phyloP scores from a whole-genome alignment of 73 alveolate genomes.

The Paramecium octaurelia region DNA sequence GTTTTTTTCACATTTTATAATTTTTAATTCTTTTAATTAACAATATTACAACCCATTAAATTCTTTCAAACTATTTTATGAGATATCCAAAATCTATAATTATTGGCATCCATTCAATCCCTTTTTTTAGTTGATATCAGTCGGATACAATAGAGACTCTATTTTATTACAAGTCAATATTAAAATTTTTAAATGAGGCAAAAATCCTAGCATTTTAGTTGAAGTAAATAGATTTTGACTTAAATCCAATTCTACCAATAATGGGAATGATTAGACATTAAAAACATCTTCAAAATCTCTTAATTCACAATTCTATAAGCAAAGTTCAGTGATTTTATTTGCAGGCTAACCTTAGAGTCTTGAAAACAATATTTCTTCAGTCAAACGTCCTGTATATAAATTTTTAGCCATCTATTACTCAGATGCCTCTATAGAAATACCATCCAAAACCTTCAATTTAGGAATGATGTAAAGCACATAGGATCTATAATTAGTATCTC shows the following conservation, averaged over 20 bases:
- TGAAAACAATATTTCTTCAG: conserved; percentile 83
- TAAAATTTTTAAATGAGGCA: conserved; percentile 74
- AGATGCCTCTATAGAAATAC: conserved; percentile 72
- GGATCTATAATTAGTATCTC: conserved; percentile 74
- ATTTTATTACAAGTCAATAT: conserved; percentile 67
- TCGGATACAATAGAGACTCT: conserved; percentile 72
- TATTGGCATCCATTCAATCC: conserved; percentile 73
- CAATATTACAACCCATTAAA: conserved; percentile 76
- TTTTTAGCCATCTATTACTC: conserved; percentile 81
- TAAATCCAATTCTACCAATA: conserved; percentile 76
- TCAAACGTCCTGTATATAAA: conserved; percentile 80
- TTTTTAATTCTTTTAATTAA: conserved; percentile 72
- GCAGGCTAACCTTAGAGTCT: conserved; percentile 67
- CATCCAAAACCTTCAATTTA: conserved; percentile 85
- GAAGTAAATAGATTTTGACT: conserved; percentile 67
- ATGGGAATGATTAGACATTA: conserved; percentile 72
- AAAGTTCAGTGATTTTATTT: conserved; percentile 71
- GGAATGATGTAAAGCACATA: conserved; percentile 76
- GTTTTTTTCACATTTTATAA: conserved; percentile 75
- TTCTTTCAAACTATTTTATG: conserved; percentile 72
- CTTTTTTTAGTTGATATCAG: conserved; percentile 69
- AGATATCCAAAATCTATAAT: conserved; percentile 75
- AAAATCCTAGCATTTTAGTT: conserved; percentile 77
- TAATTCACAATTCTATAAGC: conserved; percentile 73
- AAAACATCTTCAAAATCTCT: conserved; percentile 88